A percentile compares a stretch with the other conserved stretches of the same genome.
Evolutionary conservation across 2,329 filamentous ascomycete genomes (phyloP).

Genomic region (Zasmidium citrigriseum): DNA sequence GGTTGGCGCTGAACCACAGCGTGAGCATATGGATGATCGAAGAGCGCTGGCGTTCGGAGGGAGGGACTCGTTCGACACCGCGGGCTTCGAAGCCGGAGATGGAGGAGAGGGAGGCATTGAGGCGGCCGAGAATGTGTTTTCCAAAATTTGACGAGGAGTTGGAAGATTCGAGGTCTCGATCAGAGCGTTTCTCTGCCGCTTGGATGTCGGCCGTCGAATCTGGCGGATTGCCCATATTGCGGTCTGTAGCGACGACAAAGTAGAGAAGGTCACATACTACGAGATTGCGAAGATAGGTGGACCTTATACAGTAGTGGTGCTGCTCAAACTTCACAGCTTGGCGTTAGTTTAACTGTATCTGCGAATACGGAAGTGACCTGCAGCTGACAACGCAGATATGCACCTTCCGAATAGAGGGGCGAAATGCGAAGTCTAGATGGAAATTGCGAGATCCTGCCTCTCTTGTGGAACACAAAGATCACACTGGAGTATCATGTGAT

Average conservation of each 20-base stretch:
- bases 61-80: not conserved
- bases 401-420: no score
- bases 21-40: constrained; percentile 17
- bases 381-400: no score
- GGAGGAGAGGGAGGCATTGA: not conserved
- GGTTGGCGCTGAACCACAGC: constrained; percentile 21
- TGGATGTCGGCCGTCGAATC: not conserved
- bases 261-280: no score
- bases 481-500: no score
- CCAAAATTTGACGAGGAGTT: not conserved
- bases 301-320: no score
- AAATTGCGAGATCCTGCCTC: no score
- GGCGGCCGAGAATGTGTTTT: not conserved
- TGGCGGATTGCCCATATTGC: not conserved
- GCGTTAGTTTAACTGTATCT: no score
- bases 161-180: not conserved
- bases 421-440: not conserved
- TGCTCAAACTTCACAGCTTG: no score
- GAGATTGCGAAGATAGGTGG: no score
- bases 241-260: no score
- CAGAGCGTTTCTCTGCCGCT: not conserved
- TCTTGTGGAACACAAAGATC: no score
- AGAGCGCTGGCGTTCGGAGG: not conserved
- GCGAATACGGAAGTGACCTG: no score
- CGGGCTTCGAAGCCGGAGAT: not conserved